Conservation (phyloP, 192 early-diverging fungal genomes). For the Mortierella claussenii region DNA sequence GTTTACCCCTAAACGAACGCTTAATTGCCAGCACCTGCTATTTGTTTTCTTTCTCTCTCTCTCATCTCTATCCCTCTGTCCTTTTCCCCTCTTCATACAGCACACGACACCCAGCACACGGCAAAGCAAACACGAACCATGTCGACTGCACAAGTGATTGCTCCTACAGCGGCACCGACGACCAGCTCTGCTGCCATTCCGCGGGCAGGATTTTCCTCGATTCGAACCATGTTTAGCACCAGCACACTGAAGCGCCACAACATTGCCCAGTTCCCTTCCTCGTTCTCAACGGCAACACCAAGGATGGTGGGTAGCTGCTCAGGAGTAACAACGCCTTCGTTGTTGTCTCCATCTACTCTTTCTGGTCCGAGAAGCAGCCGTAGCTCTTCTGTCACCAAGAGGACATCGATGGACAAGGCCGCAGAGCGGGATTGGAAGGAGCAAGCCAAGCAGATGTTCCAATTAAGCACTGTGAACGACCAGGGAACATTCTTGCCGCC, state of each 20-base stretch:
- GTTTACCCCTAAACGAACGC: too few relatives aligned
- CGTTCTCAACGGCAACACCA: neutral
- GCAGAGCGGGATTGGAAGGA: constrained; percentile 24
- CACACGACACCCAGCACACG: too few relatives aligned
- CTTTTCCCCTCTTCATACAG: too few relatives aligned
- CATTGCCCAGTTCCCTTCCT: constrained; percentile 4
- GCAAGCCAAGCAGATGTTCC: constrained; percentile 32
- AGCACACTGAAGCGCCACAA: constrained; percentile 7
- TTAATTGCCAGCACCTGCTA: too few relatives aligned
- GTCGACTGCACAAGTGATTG: constrained; percentile 9
- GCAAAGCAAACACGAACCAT: neutral
- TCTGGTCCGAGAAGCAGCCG: too few relatives aligned
- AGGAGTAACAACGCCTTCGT: neutral
- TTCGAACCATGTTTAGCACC: constrained; percentile 14
- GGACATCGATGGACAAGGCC: constrained; percentile 8
- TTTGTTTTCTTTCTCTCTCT: too few relatives aligned
- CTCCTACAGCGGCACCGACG: constrained; percentile 1
- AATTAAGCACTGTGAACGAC: constrained; percentile 30
- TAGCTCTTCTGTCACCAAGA: neutral
- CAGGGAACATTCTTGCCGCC: constrained; percentile 28
- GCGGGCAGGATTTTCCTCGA: constrained; percentile 2
- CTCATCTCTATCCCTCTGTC: too few relatives aligned
- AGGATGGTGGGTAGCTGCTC: neutral
- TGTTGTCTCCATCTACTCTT: neutral
- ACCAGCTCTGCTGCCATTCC: neutral